phyloP scores from a whole-genome alignment of 2,329 filamentous ascomycete genomes.

The Fusarium anthophilum region DNA sequence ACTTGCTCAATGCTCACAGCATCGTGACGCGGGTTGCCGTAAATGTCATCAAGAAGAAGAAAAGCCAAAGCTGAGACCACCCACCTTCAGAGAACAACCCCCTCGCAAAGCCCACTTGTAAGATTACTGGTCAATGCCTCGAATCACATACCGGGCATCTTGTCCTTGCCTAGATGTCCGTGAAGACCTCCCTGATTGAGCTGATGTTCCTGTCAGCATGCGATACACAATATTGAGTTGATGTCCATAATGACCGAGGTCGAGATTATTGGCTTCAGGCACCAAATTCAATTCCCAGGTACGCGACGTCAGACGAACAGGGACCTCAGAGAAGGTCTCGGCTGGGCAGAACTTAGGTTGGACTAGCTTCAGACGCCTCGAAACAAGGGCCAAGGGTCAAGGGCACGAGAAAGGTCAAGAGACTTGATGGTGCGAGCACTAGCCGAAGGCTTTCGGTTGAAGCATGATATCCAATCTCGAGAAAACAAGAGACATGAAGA shows the following conservation, averaged over 20 bases:
- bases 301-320: slow-evolving; percentile 5
- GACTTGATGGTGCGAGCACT: slow-evolving; percentile 28
- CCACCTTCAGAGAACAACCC: slow-evolving; percentile 7
- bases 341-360: slow-evolving; percentile 8
- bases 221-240: slow-evolving; percentile 6
- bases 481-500: slow-evolving; percentile 5
- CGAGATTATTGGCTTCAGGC: slow-evolving; percentile 11
- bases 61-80: slow-evolving; percentile 37
- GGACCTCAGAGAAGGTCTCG: slow-evolving; percentile 12
- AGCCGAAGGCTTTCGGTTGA: slow-evolving; percentile 21
- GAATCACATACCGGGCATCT: slow-evolving; percentile 11
- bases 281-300: slow-evolving; percentile 7
- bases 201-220: neutral
- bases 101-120: slow-evolving; percentile 33
- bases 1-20: slow-evolving; percentile 11
- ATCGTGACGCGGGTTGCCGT: slow-evolving; percentile 12
- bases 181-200: slow-evolving; percentile 10
- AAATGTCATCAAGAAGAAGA: slow-evolving; percentile 7
- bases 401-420: slow-evolving; percentile 9
- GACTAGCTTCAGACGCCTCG: slow-evolving; percentile 27
- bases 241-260: neutral
- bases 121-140: slow-evolving; percentile 44
- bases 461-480: slow-evolving; percentile 35
- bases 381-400: slow-evolving; percentile 15
- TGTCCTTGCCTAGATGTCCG: neutral